Base-by-base conservation (phyloP, 164 flowering plant species). In the Liquidambar formosana region DNA sequence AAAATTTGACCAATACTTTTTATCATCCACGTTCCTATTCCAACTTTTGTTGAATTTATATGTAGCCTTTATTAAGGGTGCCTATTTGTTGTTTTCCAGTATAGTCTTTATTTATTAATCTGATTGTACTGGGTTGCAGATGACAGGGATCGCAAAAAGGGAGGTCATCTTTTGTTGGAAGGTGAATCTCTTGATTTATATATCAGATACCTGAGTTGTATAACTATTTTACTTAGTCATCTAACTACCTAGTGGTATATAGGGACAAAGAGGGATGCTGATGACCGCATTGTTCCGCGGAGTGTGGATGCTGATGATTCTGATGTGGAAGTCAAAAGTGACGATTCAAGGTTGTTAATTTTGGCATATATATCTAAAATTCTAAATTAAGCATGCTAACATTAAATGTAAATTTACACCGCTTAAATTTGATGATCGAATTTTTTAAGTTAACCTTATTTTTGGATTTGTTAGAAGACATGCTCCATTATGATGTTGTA, bases 261-360 rank as follows among this genome's bases (percentile, higher is more conserved):
- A 95, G 99, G 98, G 67, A 23, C 80, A 57, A 95, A 79, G 80
- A 84, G 93, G 78, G 98, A 91, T 62, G 67, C 70, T 63, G 99
- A 93, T 69, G 97, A 91, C 19, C 93, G 96, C 19, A 84, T 89
- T 47, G 66, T 85, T 81, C 92, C 95, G 2, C 90, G 93, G 5
- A 89, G 74, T 71, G 81, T 83, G 61, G 98, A 95, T 81, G 98
- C 99, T 63, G 99, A 95, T 84, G 99, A 95, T 83, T 89, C 97
- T 73, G 99, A 95, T 80, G 92, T 82, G 56, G 93, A 93, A 48
- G 85, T 64, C 38, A 84, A 89, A 71, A 89, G 90, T 76, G 94
- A 84, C 4, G 88, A 87, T 79, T 97, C 84, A 25, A 91, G 97
- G 97, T 95, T 65, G 10, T 28, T 73, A 19, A 27, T 61, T 18